Evolutionary conservation across 2,329 filamentous ascomycete species (phyloP), one percentile per base, ranked within the genome.

Genomic region (Sarocladiaceae sp.): DNA sequence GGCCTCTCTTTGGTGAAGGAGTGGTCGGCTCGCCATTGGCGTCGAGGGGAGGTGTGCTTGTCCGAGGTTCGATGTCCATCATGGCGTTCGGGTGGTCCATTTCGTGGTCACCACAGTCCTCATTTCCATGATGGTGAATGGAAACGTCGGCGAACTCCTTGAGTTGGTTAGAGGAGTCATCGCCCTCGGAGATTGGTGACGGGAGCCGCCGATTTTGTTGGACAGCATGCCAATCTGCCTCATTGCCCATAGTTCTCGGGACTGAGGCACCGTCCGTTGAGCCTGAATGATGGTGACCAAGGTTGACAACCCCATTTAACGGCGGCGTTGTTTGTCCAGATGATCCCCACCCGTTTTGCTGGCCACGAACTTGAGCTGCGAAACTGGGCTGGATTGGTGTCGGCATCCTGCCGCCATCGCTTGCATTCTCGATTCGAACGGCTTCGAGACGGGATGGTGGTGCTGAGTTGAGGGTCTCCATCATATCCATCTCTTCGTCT

Each of bases 341-440:
- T 18, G 39, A 22, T 42, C 51, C 18, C 64, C 58, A 48, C 64
- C 59, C 63, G 70, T 76, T 74, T 57, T 72, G 74, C 57, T 74
- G 75, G n/a, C 78, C 77, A 52, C 76, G 72, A 22, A 80, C 69
- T 59, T 83, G 78, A 2, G 74, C 72, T 1, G 77, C 75, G 59
- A 83, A 83, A 49, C 67, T 79, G 54, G 77, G 76, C 57, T 82
- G 75, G n/a, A 83, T 82, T 2, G 80, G 80, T 2, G 80, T 83
- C 2, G 80, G 79, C 64, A 83, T 75, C 46, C 79, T 77, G 53
- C 31, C 31, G 8, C 29, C 47, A 17, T 26, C 47, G 25, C 26
- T 26, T 18, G 36, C 20, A 15, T 37, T 18, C 11, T 50, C 47
- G 29, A 50, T 37, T 17, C 20, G 47, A 5, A 50, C 29, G 12